A percentile compares a stretch with the other conserved stretches of the same genome.
Evolutionary conservation across 192 early-diverging fungal genomes (phyloP).

Genomic region (Gamsiella multidivaricata): DNA sequence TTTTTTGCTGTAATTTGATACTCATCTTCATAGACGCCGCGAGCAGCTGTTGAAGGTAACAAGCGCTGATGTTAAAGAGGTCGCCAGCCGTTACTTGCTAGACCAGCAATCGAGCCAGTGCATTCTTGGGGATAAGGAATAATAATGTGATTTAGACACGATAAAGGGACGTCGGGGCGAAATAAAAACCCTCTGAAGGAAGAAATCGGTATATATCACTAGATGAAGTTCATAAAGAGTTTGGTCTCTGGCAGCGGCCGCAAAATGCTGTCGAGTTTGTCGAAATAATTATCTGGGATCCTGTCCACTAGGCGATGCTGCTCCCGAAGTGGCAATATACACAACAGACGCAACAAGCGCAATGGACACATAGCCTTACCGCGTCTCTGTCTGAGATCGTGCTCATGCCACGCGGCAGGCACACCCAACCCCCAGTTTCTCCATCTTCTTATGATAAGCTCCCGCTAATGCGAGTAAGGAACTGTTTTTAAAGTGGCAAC

Average conservation of each 20-base stretch:
- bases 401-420: conserved; percentile 13
- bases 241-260: neutral
- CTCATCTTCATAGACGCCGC: conserved; percentile 78
- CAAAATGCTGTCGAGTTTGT: neutral
- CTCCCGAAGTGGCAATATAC: too few species aligned
- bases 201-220: too few species aligned
- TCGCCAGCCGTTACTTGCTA: conserved; percentile 73
- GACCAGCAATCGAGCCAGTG: conserved; percentile 39
- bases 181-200: too few species aligned
- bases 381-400: neutral
- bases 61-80: conserved; percentile 75
- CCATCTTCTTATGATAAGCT: conserved; percentile 8
- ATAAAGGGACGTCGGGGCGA: too few species aligned
- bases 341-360: too few species aligned
- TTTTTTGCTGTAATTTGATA: too few species aligned
- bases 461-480: conserved; percentile 16
- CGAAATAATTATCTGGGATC: too few species aligned
- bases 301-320: too few species aligned
- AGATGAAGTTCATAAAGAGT: too few species aligned
- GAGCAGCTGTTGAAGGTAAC: conserved; percentile 79
- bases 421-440: conserved; percentile 11
- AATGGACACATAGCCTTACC: neutral
- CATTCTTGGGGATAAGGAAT: conserved; percentile 47
- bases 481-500: conserved; percentile 7
- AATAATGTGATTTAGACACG: neutral